These are phyloP conservation scores for Ambispora gerdemannii DNA, from an alignment of 192 early-diverging fungal species.

Conservation along the genomic window DNA sequence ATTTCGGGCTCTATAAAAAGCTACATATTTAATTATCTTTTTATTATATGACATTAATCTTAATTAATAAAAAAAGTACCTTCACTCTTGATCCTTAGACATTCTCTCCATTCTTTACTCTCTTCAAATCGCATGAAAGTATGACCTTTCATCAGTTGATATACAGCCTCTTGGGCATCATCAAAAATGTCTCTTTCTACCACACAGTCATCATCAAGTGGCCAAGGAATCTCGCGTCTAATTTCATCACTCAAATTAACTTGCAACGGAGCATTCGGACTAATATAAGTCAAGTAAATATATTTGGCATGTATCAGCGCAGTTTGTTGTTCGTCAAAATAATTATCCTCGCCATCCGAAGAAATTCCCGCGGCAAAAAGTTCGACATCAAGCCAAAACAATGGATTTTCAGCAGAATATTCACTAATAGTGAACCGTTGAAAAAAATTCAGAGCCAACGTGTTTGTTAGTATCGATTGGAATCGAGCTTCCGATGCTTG, in stretches of 20 bases:
- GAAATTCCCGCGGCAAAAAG: constrained; percentile 47
- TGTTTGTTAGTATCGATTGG: constrained; percentile 43
- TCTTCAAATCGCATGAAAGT: constrained; percentile 71
- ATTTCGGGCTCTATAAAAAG: constrained; percentile 19
- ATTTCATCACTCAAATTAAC: constrained; percentile 72
- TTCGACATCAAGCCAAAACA: constrained; percentile 87
- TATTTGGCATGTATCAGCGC: constrained; percentile 55
- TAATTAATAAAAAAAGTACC: constrained; percentile 51
- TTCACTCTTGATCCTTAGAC: constrained; percentile 41
- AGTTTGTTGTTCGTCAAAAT: constrained; percentile 31
- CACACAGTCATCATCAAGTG: constrained; percentile 51
- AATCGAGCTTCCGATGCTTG: constrained; percentile 39
- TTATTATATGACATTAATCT: background rate
- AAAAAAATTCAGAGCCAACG: constrained; percentile 42
- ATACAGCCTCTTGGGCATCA: constrained; percentile 73
- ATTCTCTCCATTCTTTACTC: constrained; percentile 44
- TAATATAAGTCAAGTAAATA: constrained; percentile 77
- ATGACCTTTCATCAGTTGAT: constrained; percentile 72
- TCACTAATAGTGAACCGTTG: constrained; percentile 66
- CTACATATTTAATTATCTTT: background rate
- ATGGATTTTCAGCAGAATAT: constrained; percentile 72
- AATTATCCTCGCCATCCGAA: constrained; percentile 13
- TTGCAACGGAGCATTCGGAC: constrained; percentile 59
- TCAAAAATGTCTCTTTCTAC: constrained; percentile 73
- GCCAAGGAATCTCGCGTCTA: constrained; percentile 69